Conservation (phyloP, 345 rosid species). For the Salix arbutifolia region DNA sequence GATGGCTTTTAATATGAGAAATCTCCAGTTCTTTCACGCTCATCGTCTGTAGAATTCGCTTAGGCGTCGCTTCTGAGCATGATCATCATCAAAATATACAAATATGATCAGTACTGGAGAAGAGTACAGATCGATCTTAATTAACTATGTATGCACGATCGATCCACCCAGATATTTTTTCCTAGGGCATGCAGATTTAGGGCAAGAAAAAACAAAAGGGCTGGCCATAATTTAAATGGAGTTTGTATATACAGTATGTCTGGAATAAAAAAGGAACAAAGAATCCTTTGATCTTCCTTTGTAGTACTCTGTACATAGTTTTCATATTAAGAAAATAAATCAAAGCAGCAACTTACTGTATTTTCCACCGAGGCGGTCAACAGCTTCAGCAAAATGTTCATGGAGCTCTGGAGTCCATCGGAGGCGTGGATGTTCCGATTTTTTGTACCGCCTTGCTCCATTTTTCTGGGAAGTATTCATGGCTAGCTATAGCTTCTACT, state of each 20-base stretch:
- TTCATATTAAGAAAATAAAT: neutral
- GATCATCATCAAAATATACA: neutral
- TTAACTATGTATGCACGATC: neutral
- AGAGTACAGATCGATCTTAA: neutral
- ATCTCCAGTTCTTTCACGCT: constrained; percentile 36
- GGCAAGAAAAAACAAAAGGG: neutral
- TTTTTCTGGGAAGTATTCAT: constrained; percentile 12
- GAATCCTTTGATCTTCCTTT: neutral
- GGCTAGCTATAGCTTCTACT: neutral
- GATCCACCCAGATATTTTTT: neutral
- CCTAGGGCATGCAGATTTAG: neutral
- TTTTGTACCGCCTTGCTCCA: constrained; percentile 36
- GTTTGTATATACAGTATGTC: neutral
- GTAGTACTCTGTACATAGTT: neutral
- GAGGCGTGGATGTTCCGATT: constrained; percentile 40
- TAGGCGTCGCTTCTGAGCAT: constrained; percentile 45
- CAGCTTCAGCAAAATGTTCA: constrained; percentile 29
- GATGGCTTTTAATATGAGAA: constrained; percentile 54
- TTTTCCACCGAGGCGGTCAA: constrained; percentile 45
- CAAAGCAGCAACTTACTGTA: constrained; percentile 27
- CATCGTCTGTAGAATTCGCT: constrained; percentile 45
- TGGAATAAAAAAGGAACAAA: neutral
- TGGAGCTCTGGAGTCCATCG: constrained; percentile 51
- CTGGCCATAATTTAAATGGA: neutral
- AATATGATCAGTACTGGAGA: neutral